Evolutionary conservation across 2,329 filamentous ascomycete genomes (phyloP), one percentile per base, ranked within the genome.

Genomic region (Cladophialophora immunda): DNA sequence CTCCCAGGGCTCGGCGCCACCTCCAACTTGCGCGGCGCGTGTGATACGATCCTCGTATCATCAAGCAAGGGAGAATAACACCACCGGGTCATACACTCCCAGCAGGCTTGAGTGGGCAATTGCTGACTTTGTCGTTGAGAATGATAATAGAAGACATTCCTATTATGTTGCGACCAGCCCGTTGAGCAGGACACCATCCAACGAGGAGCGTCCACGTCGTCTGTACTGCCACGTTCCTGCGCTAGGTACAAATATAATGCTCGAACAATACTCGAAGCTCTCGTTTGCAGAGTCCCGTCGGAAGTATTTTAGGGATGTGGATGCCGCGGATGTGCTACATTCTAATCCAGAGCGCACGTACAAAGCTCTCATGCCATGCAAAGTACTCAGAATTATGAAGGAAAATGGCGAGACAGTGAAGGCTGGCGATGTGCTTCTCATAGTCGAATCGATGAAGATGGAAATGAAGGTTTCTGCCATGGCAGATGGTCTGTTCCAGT

Each of bases 371-470:
- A 78, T 79, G 77, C 77, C 77, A 2, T 78, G 78, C 59, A 77
- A 76, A 62, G 72, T 78, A 0, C 69, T 79, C 17, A 71, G 67
- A 1, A 62, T 78, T 0, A 36, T 75, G 55, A 78, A 76, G 65
- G 73, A 75, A 27, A 71, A 74, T 53, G 75, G 73, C 1, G 75
- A 76, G 5, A 52, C 69, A 2, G 73, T 78, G 7, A 71, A 74
- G 13, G 68, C 68, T 9, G 77, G 77, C 0, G 76, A 78, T 1
- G 69, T 65, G 1, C 75, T 76, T 1, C 75, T 78, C 73, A 72
- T 77, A 0, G 72, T 77, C 54, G 76, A 82, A 72, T 81, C 79
- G 52, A 82, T 82, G 80, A 82, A 78, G 73, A 79, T 78, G 77
- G 77, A 78, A 63, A 75, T 79, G 34, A 77, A 67, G 19, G 76